A percentile compares a stretch with the other conserved stretches of the same genome.
These are phyloP conservation scores for Dictyostelium discoideum DNA, from an alignment of 78 protist species.

Conservation along the genomic window DNA sequence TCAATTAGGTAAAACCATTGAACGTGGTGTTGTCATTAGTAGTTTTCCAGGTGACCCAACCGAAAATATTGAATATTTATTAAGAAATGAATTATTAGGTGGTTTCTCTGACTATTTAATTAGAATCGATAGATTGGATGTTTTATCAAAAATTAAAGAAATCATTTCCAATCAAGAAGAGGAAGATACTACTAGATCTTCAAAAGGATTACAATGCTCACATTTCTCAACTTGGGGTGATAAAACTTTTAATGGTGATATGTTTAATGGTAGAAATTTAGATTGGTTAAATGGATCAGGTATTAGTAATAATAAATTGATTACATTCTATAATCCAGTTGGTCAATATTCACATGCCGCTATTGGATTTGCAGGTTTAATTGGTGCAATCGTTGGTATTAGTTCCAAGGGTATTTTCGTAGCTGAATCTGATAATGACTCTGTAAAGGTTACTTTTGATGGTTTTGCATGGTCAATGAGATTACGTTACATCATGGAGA, in stretches of 20 bases:
- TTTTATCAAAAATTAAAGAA: neutral
- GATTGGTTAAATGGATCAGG: conserved; percentile 84
- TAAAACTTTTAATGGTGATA: conserved; percentile 50
- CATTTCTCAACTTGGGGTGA: conserved; percentile 77
- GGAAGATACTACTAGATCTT: neutral
- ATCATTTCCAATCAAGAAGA: neutral
- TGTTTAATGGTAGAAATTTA: conserved; percentile 81
- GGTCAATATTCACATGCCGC: conserved; percentile 11
- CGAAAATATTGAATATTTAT: conserved; percentile 49
- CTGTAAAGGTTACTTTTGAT: conserved; percentile 54
- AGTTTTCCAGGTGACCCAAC: conserved; percentile 55
- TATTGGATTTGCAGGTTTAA: conserved; percentile 71
- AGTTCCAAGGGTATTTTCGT: conserved; percentile 69
- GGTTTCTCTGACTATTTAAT: neutral
- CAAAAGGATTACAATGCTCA: conserved; percentile 62
- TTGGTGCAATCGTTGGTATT: conserved; percentile 84
- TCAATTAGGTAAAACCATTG: neutral
- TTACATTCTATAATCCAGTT: conserved; percentile 69
- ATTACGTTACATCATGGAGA: conserved; percentile 75
- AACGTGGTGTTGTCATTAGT: neutral
- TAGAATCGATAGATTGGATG: too few relatives aligned
- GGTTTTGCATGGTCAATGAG: conserved; percentile 84
- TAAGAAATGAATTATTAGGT: conserved; percentile 15
- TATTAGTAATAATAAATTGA: conserved; percentile 62
- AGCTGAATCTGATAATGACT: conserved; percentile 78